Base-by-base conservation (phyloP, 2,329 filamentous ascomycete genomes). In the Alternaria consortialis region DNA sequence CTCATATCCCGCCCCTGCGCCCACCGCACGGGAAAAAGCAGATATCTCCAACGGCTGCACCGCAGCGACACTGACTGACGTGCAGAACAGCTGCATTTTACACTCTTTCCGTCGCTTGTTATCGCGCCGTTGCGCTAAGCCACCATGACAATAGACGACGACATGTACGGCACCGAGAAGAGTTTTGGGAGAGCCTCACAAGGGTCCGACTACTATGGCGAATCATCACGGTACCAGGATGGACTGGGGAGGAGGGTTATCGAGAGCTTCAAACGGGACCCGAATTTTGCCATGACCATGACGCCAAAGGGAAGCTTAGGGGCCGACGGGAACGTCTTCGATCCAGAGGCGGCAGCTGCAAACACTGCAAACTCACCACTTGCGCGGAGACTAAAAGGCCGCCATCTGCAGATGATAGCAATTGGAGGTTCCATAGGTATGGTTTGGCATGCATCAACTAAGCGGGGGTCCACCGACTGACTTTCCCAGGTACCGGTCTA, bases 401-500 rank as follows among this genome's bases (percentile, higher is more conserved):
- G 76, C 31, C 94, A 98, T 82, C 77, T 97, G 75, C 94, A 97
- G 82, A 97, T 97, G 94, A 97, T 97, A 83, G 94, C 94, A 13
- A 97, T 97, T 68, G 93, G 93, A 70, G 94, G 94, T 43, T 94
- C 91, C 11, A 97, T 97, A 72, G 81, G 81, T 73, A 75, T 50
- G 71, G 47, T 47, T 61, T 44, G 34, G 29, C 51, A 37, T 47
- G 40, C 63, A 40, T 57, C 54, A n/a, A 34, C 32, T 29, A 42
- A 48, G 34, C 65, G 25, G 36, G 20, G 47, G 50, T 58, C 46
- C 31, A 25, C 54, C 36, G 60, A 48, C 69, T 76, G 60, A 73
- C 55, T 25, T 40, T 36, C 31, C 25, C 59, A 77, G 77, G 77
- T 56, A 78, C 79, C 58, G 93, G 94, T 66, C 83, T 97, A 2